Evolutionary conservation across 139 green algal species (phyloP).

Genomic region (Closterium sp.): DNA sequence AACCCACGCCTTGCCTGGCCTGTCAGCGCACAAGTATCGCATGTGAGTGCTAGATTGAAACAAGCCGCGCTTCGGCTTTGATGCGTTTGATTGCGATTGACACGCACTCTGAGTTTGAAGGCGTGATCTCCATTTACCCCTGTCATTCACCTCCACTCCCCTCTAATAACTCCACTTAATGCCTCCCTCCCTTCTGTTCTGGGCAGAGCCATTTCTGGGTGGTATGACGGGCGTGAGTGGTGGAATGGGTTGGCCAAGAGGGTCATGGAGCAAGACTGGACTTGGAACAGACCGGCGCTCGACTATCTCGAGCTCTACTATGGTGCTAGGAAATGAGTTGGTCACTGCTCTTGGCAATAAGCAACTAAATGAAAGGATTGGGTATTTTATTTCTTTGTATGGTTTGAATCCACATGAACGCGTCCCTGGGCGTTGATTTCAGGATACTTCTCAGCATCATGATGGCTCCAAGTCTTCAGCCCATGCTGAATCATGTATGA

Average conservation of each 20-base stretch:
- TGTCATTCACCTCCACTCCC: neutral
- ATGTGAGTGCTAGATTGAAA: neutral
- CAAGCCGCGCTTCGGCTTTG: neutral
- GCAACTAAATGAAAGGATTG: neutral
- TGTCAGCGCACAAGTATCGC: neutral
- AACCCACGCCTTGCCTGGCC: neutral
- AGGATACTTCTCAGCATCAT: too few relatives aligned
- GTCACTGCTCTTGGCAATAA: neutral
- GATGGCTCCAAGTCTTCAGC: too few relatives aligned
- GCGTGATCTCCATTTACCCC: neutral
- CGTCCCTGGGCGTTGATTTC: neutral
- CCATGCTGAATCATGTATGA: too few relatives aligned
- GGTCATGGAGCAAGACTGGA: conserved; percentile 83
- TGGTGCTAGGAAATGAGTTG: conserved; percentile 37
- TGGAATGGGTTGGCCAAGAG: conserved; percentile 55
- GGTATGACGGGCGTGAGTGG: conserved; percentile 71
- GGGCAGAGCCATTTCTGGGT: conserved; percentile 67
- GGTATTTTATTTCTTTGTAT: neutral
- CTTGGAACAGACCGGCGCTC: conserved; percentile 84
- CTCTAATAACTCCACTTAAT: neutral
- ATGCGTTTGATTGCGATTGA: neutral
- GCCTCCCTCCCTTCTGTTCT: neutral
- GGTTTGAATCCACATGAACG: neutral
- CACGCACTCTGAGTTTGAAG: neutral
- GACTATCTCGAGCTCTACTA: conserved; percentile 99